Conservation (phyloP, 2,329 filamentous ascomycete genomes). For the Colletotrichum trifolii region DNA sequence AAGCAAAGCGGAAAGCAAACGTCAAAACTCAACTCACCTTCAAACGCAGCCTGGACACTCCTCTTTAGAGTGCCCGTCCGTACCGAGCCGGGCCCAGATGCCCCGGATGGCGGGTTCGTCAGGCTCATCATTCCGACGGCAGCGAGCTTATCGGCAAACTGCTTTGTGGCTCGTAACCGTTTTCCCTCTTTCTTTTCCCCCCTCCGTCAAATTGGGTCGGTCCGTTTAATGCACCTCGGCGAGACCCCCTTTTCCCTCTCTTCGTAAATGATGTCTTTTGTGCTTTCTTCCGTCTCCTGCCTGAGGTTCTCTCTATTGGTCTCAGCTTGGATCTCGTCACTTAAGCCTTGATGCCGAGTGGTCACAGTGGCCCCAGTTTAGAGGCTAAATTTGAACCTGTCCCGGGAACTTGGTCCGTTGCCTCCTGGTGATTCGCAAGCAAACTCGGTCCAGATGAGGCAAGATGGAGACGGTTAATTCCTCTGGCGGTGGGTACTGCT, state of each 20-base stretch:
- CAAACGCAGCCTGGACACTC: slow-evolving; percentile 69
- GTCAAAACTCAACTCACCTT: slow-evolving; percentile 61
- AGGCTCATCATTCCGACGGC: slow-evolving; percentile 56
- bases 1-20: slow-evolving; percentile 22
- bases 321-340: slow-evolving; percentile 1
- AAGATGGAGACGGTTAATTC: slow-evolving; percentile 18
- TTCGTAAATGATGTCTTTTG: neutral
- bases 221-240: too few species aligned
- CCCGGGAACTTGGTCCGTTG: slow-evolving; percentile 22
- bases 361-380: slow-evolving; percentile 9
- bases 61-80: slow-evolving; percentile 62
- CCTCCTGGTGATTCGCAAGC: slow-evolving; percentile 9
- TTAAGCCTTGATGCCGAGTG: slow-evolving; percentile 1
- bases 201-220: too few species aligned
- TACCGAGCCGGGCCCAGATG: slow-evolving; percentile 60
- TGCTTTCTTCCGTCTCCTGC: neutral
- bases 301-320: slow-evolving; percentile 3
- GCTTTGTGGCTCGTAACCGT: too few species aligned
- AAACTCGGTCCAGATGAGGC: slow-evolving; percentile 10
- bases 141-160: neutral
- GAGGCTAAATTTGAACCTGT: slow-evolving; percentile 18
- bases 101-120: slow-evolving; percentile 64
- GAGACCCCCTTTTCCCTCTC: too few species aligned
- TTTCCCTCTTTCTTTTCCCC: too few species aligned
- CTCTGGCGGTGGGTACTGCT: slow-evolving; percentile 17